Evolutionary conservation across 345 rosid genomes (phyloP).

Genomic region (Litchi chinensis): DNA sequence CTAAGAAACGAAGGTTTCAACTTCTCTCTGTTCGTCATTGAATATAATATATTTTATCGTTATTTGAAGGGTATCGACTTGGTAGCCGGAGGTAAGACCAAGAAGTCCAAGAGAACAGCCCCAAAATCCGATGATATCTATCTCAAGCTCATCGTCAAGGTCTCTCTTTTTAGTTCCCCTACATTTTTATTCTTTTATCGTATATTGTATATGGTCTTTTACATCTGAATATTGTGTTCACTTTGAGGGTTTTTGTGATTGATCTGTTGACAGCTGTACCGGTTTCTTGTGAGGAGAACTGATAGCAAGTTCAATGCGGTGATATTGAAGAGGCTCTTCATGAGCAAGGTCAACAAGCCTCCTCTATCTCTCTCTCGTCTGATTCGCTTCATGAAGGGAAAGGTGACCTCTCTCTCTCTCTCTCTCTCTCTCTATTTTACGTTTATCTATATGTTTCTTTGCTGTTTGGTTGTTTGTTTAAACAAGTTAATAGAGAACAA

Average conservation of each 20-base stretch:
- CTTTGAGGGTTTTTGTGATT: not conserved
- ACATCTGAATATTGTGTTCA: not conserved
- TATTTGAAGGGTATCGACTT: conserved; percentile 66
- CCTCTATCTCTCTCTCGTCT: conserved; percentile 69
- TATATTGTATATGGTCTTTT: not conserved
- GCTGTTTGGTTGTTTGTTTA: not conserved
- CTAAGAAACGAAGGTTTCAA: not conserved
- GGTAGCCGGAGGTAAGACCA: conserved; percentile 77
- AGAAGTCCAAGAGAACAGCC: conserved; percentile 66
- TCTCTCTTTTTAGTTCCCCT: not conserved
- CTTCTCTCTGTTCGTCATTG: not conserved
- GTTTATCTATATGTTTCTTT: not conserved
- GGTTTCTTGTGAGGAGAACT: conserved; percentile 74
- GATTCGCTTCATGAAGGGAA: conserved; percentile 49
- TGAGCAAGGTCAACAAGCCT: conserved; percentile 74
- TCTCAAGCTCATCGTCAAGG: conserved; percentile 85
- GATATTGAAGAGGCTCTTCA: conserved; percentile 70
- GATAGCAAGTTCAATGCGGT: conserved; percentile 77
- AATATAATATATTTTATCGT: not conserved
- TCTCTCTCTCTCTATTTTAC: too few species aligned
- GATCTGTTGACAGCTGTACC: conserved; percentile 47
- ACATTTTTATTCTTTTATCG: too few species aligned
- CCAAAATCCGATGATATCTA: conserved; percentile 76
- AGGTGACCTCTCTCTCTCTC: conserved; percentile 38
- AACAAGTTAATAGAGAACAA: not conserved